Base-by-base conservation (phyloP, 1,139 yeast genomes). In the Taphrina communis region DNA sequence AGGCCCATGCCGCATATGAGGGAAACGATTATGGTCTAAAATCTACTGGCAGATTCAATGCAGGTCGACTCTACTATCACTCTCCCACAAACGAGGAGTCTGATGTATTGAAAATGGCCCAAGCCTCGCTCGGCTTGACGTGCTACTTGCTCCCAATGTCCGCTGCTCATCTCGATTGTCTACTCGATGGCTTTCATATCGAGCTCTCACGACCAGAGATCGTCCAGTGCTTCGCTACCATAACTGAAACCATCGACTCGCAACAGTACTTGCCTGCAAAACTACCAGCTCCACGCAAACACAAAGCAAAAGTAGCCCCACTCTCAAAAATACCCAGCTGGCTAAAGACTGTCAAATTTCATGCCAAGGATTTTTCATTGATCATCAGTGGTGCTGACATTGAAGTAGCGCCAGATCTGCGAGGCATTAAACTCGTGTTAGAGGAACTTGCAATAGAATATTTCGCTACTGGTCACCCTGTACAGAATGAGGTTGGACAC, bases 321-420 rank as follows among this genome's bases (percentile, higher is more conserved):
- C 44, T 46, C 7, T 25, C 44, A n/a, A 53, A 19, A 19, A 14
- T 63, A 21, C 67, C 69, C 6, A 12, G 2, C 1, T 65, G 57
- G 58, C 52, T 65, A 3, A 50, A 51, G 17, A 25, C 21, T 19
- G 17, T 65, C n/a, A 57, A 58, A 9, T 8, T 65, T 11, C 21
- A 46, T 44, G 19, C 39, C 25, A 21, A 42, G 44, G 39, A 52
- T 38, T 50, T 35, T 42, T 42, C 48, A 9, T 14, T 65, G 3
- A 19, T 42, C 14, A 48, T 65, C 44, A 52, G 59, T 19, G 69
- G 65, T 12, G 59, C 58, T 6, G 65, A 65, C 38, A 1, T 17
- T 11, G 63, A 59, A 31, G 51, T 59, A 8, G 69, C 63, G n/a
- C 65, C 69, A 9, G 69, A 65, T n/a, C 35, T 59, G 14, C 65